phyloP scores from a whole-genome alignment of 1,284 basidiomycete genomes.

The Cutaneotrichosporon cutaneum region DNA sequence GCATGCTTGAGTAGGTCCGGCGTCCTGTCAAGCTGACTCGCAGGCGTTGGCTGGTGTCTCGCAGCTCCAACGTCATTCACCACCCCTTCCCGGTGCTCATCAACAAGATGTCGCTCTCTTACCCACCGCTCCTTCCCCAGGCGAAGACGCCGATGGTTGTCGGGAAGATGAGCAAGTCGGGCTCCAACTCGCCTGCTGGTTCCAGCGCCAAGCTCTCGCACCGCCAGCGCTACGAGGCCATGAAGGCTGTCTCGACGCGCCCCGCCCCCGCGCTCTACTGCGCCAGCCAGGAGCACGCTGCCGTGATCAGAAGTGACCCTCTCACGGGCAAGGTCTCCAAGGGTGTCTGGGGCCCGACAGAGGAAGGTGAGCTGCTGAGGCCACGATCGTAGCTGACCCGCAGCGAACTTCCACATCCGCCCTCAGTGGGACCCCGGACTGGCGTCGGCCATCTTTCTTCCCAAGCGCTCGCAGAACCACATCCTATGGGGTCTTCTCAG shows the following conservation, averaged over 20 bases:
- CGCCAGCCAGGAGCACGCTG: conserved; percentile 40
- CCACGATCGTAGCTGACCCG: conserved; percentile 6
- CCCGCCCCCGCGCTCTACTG: conserved; percentile 43
- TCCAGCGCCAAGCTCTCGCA: conserved; percentile 37
- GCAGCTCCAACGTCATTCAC: conserved; percentile 37
- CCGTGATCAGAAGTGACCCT: conserved; percentile 47
- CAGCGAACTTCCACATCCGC: conserved; percentile 46
- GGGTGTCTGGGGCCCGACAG: conserved; percentile 49
- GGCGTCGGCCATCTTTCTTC: conserved; percentile 35
- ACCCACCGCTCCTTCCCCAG: conserved; percentile 30
- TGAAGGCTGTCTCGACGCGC: conserved; percentile 41
- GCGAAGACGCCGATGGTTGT: conserved; percentile 26
- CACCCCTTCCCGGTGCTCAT: conserved; percentile 40
- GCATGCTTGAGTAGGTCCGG: conserved; percentile 45
- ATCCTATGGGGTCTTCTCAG: conserved; percentile 46
- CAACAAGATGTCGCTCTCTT: conserved; percentile 45
- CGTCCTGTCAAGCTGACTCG: background rate
- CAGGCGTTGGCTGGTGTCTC: conserved; percentile 46
- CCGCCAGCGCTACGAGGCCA: conserved; percentile 46
- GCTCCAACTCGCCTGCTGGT: conserved; percentile 9
- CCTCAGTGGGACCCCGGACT: conserved; percentile 36
- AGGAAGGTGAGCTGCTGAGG: conserved; percentile 37
- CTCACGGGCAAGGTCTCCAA: conserved; percentile 48
- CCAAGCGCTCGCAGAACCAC: conserved; percentile 35
- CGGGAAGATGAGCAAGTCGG: conserved; percentile 31